These are phyloP conservation scores for Neoarthrinium moseri DNA, from an alignment of 2,329 filamentous ascomycete genomes.

Conservation along the genomic window DNA sequence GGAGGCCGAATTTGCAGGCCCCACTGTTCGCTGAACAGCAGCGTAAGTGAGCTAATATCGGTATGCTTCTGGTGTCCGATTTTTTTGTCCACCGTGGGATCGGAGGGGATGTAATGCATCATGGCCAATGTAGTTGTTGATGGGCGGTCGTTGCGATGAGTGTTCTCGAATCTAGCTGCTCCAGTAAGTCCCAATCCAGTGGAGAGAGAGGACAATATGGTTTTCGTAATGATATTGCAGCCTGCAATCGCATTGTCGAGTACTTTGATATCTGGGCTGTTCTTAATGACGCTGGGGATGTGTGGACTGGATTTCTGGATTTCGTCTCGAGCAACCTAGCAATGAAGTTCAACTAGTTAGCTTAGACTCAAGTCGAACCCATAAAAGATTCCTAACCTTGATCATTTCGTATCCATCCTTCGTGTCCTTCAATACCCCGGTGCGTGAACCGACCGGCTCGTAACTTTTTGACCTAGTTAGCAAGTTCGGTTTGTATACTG, in stretches of 20 bases:
- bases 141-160: constrained; percentile 48
- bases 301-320: constrained; percentile 45
- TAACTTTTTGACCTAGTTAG: constrained; percentile 31
- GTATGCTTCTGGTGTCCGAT: constrained; percentile 58
- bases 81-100: constrained; percentile 38
- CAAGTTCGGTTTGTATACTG: background rate
- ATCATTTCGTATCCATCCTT: constrained; percentile 55
- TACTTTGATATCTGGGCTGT: constrained; percentile 44
- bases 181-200: constrained; percentile 44
- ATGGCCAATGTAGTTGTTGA: constrained; percentile 51
- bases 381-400: constrained; percentile 32
- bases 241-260: constrained; percentile 49
- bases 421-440: constrained; percentile 44
- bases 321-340: constrained; percentile 43
- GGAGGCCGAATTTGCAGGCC: constrained; percentile 56
- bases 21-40: constrained; percentile 56
- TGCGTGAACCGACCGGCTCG: constrained; percentile 47
- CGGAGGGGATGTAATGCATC: constrained; percentile 52
- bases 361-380: no score
- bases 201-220: constrained; percentile 49
- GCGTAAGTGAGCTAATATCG: constrained; percentile 53
- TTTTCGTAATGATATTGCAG: constrained; percentile 50
- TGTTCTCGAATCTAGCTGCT: constrained; percentile 46
- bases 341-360: background rate
- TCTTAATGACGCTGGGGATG: constrained; percentile 46